A percentile compares a stretch with the other conserved stretches of the same genome.
Conservation (phyloP, 106 monocot genomes). For the Gastrodia elata region DNA sequence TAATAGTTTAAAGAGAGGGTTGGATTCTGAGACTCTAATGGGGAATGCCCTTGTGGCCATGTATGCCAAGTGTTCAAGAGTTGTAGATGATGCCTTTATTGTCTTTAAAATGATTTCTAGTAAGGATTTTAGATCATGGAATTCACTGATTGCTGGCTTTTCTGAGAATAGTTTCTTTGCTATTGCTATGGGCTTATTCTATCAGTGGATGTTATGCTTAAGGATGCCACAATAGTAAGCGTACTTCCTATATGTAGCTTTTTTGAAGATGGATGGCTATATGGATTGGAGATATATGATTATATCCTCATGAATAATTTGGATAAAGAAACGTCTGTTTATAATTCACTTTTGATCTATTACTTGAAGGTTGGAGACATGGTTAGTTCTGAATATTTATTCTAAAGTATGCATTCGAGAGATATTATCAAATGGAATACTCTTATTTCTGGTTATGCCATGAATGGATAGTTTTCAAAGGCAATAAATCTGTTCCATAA, state of each 20-base stretch:
- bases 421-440: conserved; percentile 64
- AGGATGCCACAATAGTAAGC: conserved; percentile 40
- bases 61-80: conserved; percentile 51
- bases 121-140: conserved; percentile 64
- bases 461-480: conserved; percentile 22
- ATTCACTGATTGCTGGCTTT: conserved; percentile 55
- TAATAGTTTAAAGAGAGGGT: conserved; percentile 34
- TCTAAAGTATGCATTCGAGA: conserved; percentile 21
- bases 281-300: conserved; percentile 49
- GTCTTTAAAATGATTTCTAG: conserved; percentile 25
- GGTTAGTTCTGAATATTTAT: conserved; percentile 26
- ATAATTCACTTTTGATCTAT: conserved; percentile 52
- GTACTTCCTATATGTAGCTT: conserved; percentile 55
- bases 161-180: conserved; percentile 26
- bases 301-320: conserved; percentile 21
- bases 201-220: conserved; percentile 16
- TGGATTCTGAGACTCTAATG: conserved; percentile 39
- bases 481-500: conserved; percentile 40
- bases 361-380: conserved; percentile 46
- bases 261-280: conserved; percentile 23
- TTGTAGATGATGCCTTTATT: conserved; percentile 19
- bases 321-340: conserved; percentile 26
- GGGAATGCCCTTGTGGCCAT: conserved; percentile 56
- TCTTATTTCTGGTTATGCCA: conserved; percentile 39
- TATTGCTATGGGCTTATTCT: conserved; percentile 33